Evolutionary conservation across 495 filamentous ascomycete genomes (phyloP).

Genomic region (Aspergillus nidulans): DNA sequence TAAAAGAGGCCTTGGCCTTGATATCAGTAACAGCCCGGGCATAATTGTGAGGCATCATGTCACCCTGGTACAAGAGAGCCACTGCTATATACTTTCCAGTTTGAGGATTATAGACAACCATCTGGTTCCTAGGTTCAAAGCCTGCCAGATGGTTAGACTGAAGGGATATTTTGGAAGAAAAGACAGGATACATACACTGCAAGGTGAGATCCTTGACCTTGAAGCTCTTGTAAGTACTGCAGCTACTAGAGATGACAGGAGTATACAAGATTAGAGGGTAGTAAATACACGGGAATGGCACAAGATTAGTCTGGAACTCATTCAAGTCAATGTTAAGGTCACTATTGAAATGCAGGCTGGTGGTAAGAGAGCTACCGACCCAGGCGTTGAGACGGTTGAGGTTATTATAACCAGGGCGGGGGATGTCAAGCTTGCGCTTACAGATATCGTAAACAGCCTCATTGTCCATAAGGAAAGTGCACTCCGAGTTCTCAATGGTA

Average conservation of each 20-base stretch:
- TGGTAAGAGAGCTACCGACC: conserved; percentile 88
- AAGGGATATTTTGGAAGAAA: background rate
- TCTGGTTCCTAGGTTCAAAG: conserved; percentile 94
- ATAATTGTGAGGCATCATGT: conserved; percentile 83
- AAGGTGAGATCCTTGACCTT: conserved; percentile 83
- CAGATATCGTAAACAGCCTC: conserved; percentile 93
- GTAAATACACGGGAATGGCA: conserved; percentile 87
- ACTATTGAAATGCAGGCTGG: conserved; percentile 84
- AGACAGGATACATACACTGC: conserved; percentile 57
- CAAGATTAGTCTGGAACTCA: conserved; percentile 94
- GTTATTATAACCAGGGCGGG: conserved; percentile 80
- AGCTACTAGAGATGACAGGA: conserved; percentile 74
- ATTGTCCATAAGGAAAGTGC: conserved; percentile 89
- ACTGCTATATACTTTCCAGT: conserved; percentile 96
- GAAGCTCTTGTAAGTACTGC: conserved; percentile 87
- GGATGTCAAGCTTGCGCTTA: conserved; percentile 81
- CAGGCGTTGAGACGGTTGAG: conserved; percentile 88
- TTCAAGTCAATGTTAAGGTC: conserved; percentile 88
- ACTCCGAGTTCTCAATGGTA: conserved; percentile 91
- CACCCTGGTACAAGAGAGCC: conserved; percentile 83
- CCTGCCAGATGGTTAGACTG: conserved; percentile 27
- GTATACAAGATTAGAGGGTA: conserved; percentile 88
- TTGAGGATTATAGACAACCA: conserved; percentile 89
- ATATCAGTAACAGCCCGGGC: conserved; percentile 71
- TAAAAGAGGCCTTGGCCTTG: conserved; percentile 84